phyloP scores from a whole-genome alignment of 768 basidiomycete species.

The Boletus rubropictus region DNA sequence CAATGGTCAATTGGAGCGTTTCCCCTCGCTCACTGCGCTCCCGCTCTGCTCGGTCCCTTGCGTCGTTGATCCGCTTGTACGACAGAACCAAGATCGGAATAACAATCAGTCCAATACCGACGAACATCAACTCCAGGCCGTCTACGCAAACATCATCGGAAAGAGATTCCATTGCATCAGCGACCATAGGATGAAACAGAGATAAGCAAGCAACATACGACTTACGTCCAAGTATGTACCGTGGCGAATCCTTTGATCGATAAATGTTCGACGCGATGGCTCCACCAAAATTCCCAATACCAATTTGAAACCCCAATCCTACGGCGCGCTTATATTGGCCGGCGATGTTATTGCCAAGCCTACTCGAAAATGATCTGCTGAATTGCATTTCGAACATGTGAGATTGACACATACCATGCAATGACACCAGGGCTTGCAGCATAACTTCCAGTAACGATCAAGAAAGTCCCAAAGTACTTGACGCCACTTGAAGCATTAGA shows the following conservation, averaged over 20 bases:
- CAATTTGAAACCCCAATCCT: conserved; percentile 54
- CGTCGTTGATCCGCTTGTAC: conserved; percentile 53
- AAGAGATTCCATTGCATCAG: background rate
- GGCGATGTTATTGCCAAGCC: conserved; percentile 49
- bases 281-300: conserved; percentile 55
- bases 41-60: conserved; percentile 35
- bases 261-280: conserved; percentile 63
- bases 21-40: conserved; percentile 17
- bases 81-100: conserved; percentile 43
- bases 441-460: conserved; percentile 57
- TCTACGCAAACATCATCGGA: conserved; percentile 31
- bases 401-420: conserved; percentile 44
- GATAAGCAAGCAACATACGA: conserved; percentile 2
- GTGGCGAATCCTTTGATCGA: conserved; percentile 51
- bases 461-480: conserved; percentile 72
- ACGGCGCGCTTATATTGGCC: conserved; percentile 60
- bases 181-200: background rate
- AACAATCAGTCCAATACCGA: conserved; percentile 55
- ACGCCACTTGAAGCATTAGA: conserved; percentile 44
- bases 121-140: conserved; percentile 60
- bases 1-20: conserved; percentile 9
- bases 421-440: conserved; percentile 54
- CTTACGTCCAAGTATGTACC: conserved; percentile 60
- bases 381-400: background rate
- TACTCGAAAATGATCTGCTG: conserved; percentile 16